Conservation (phyloP, 768 basidiomycete genomes). For the Tulasnella calospora region DNA sequence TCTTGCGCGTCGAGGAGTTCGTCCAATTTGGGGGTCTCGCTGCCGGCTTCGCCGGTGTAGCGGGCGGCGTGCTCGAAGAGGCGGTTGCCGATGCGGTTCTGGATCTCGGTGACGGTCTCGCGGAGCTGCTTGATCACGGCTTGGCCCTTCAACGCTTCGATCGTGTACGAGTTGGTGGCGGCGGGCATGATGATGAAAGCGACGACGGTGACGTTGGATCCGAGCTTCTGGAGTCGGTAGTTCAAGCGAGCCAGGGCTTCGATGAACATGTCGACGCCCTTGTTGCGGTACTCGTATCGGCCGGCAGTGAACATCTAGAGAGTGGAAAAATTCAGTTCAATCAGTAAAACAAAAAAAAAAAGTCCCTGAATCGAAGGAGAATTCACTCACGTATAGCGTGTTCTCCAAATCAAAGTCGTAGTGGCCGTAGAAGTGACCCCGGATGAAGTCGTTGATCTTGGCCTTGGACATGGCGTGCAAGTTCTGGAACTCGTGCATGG, state of each 20-base stretch:
- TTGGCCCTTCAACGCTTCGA: slow-evolving; percentile 95
- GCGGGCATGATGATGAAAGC: slow-evolving; percentile 99
- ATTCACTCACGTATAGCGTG: slow-evolving; percentile 65
- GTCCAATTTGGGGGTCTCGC: slow-evolving; percentile 58
- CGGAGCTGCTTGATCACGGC: slow-evolving; percentile 95
- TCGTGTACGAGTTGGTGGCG: slow-evolving; percentile 89
- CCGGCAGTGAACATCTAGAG: slow-evolving; percentile 96
- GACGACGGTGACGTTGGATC: slow-evolving; percentile 78
- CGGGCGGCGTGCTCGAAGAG: slow-evolving; percentile 92
- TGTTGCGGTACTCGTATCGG: slow-evolving; percentile 97
- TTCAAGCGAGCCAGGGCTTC: slow-evolving; percentile 89
- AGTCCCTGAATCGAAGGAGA: slow-evolving; percentile 20
- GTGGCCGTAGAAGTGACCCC: slow-evolving; percentile 97
- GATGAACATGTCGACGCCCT: slow-evolving; percentile 99
- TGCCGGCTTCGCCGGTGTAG: slow-evolving; percentile 79
- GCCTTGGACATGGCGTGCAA: slow-evolving; percentile 85
- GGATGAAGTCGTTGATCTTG: slow-evolving; percentile 98
- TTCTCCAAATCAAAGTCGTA: slow-evolving; percentile 95
- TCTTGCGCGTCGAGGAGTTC: slow-evolving; percentile 85
- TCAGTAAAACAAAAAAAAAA: background rate
- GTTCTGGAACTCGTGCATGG: slow-evolving; percentile 99
- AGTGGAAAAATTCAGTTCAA: background rate
- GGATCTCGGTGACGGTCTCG: slow-evolving; percentile 94
- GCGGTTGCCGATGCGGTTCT: slow-evolving; percentile 84
- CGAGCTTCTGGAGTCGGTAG: slow-evolving; percentile 54